Evolutionary conservation across 2,329 filamentous ascomycete species (phyloP), one percentile per base, ranked within the genome.

Genomic region (Xylariaceae sp.): DNA sequence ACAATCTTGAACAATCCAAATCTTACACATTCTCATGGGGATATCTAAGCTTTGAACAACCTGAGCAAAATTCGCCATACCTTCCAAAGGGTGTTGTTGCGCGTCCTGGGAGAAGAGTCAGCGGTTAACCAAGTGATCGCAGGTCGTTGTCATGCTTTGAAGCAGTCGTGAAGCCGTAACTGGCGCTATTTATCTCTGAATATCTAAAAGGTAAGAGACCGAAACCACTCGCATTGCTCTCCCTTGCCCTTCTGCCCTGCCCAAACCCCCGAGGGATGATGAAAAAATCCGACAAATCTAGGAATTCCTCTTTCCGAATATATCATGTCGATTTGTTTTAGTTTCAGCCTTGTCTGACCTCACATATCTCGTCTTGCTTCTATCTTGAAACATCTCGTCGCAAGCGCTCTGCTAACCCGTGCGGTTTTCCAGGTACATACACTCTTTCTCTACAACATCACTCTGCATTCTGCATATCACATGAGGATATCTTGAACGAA

Each of bases 341-440:
- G 83, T 85, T 85, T 86, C 82, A 85, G 83, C 83, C 83, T 85
- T 85, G 82, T 85, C 83, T 85, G 83, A 85, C 77, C 75, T 72
- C 59, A 70, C 55, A 52, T 15, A 48, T 63, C 62, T 8, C 35
- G 35, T 55, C 56, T 65, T 51, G 49, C 18, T 23, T 65, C 52
- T 57, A 64, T 63, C 61, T 68, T 67, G 54, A 39, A 18, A 49
- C 9, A 9, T 15, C 39, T 3, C 49, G 30, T 55, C 11, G 56
- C 39, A 15, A 51, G 23, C 49, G 54, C 56, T 63, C 55, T 10
- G 47, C 64, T 56, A 62, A 65, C 63, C 53, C 23, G 52, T 52
- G 44, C 48, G 62, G 68, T 65, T 63, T 30, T 68, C 69, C 67
- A 83, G 80, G 79, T 82, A 82, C 57, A 37, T 47, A 53, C 23